Base-by-base conservation (phyloP, 2,329 filamentous ascomycete species). In the Aureobasidium sp. region DNA sequence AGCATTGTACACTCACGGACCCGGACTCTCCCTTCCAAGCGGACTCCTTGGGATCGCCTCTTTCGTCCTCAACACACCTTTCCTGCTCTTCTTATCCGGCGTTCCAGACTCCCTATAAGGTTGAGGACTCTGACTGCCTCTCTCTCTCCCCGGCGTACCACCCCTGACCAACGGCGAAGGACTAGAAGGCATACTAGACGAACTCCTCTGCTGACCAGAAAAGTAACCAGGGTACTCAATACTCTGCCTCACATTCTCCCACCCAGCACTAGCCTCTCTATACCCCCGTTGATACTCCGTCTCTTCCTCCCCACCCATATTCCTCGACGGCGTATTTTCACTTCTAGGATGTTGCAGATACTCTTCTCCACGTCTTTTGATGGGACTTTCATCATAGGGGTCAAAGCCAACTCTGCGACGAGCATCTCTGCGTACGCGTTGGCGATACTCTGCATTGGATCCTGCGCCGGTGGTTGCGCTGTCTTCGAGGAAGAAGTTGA, bases 401-500 rank as follows among this genome's bases (percentile, higher is more conserved):
- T 93, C 90, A 77, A 91, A 93, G 16, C 90, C 90, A 0, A 93
- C 88, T 55, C 88, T 81, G 55, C 84, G 79, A 27, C 88, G 77
- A 5, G 90, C 90, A 68, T 91, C 88, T 5, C 84, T 79, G 18
- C 90, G 83, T 1, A 90, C 82, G 0, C 85, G 83, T 62, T 87
- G 87, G 9, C 90, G 86, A 64, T 89, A 81, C 38, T 90, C 84
- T 7, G 87, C 82, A 70, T 92, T 87, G 7, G 85, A 84, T 3
- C 89, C 90, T 1, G 89, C 88, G 36, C 90, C 90, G 1, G 90
- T 91, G 2, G 88, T 89, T 38, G 88, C 87, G 15, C 86, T 88
- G 71, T 92, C 90, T 68, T 88, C 86, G 11, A 98, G 84, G 80
- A 97, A 98, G 81, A 97, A 97, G 61, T 91, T 94, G 45, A 97